These are phyloP conservation scores for Mortierella sp. DNA, from an alignment of 371 early-diverging fungal genomes.

Conservation along the genomic window DNA sequence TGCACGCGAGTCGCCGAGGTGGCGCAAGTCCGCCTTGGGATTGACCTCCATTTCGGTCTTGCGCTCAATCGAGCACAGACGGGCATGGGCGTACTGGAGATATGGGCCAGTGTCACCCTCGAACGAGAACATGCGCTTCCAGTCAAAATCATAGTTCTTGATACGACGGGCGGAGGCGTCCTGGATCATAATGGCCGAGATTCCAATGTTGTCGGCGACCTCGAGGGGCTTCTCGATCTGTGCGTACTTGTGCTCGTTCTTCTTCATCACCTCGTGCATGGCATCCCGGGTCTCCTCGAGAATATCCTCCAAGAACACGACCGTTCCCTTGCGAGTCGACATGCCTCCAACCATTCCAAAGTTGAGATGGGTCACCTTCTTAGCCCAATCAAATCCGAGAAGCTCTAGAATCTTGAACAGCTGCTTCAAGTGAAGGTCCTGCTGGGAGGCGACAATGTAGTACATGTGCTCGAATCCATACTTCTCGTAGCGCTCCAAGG, in stretches of 20 bases:
- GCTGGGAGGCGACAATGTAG: slow-evolving; percentile 97
- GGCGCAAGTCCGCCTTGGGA: slow-evolving; percentile 71
- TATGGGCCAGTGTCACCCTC: slow-evolving; percentile 99
- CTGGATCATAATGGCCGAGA: slow-evolving; percentile 96
- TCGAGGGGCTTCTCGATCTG: slow-evolving; percentile 88
- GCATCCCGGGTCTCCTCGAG: slow-evolving; percentile 91
- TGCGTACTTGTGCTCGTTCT: slow-evolving; percentile 88
- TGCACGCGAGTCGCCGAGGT: slow-evolving; percentile 78
- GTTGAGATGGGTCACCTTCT: slow-evolving; percentile 91
- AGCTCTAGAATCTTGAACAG: slow-evolving; percentile 95
- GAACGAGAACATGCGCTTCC: slow-evolving; percentile 95
- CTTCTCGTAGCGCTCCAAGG: slow-evolving; percentile 91
- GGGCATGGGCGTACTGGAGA: slow-evolving; percentile 98
- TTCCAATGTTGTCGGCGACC: slow-evolving; percentile 87
- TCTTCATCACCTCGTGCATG: slow-evolving; percentile 96
- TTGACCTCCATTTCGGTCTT: slow-evolving; percentile 72
- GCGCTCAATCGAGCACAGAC: slow-evolving; percentile 96
- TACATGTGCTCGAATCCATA: slow-evolving; percentile 96
- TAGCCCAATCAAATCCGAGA: slow-evolving; percentile 85
- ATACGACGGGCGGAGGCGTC: slow-evolving; percentile 97
- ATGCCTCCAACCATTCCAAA: slow-evolving; percentile 99
- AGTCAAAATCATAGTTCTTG: slow-evolving; percentile 98
- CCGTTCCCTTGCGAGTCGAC: slow-evolving; percentile 99
- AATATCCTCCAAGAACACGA: slow-evolving; percentile 98
- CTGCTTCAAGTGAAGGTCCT: slow-evolving; percentile 97